Base-by-base conservation (phyloP, 805 yeast species). In the Komagataella ulmi region DNA sequence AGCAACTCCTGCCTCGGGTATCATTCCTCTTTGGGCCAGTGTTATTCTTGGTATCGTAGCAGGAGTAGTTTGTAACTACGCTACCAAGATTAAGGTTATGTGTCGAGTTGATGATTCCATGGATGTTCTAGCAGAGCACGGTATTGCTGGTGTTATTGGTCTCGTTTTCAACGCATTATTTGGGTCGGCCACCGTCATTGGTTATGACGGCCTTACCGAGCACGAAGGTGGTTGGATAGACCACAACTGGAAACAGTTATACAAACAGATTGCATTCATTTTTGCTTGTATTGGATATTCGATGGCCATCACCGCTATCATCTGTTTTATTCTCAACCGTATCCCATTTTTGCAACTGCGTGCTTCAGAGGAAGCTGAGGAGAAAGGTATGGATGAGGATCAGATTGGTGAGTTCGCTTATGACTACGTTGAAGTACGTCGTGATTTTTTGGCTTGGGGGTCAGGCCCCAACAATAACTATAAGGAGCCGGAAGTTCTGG, bases 381-480 rank as follows among this genome's bases (percentile, higher is more conserved):
- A 83, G 56, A 72, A 74, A 36, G 99, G 99, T 53, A 78, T 90
- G 71, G 99, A 91, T 66, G 97, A 90, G 66, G 96, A 88, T 68
- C 97, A 91, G 70, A 87, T 91, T 58, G 99, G 98, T 50, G 99
- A 91, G 69, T 91, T 90, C 69, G 98, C 98, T n/a, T 91, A 91
- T 66, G 98, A 91, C 67, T 91, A 89, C 64, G 97, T 91, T 53
- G 99, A 91, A 72, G 95, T 91, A 12, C 80, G 98, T 68, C 79
- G 98, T 65, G 96, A 90, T 69, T 91, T 83, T 66, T 75, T 82
- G 60, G 80, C 75, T 57, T 73, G 77, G 77, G 54, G 53, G 10
- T 30, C 40, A 30, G 40, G 40, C 3, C 40, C 40, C 5, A 30
- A 10, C 14, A 14, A 30, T 10, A 10, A 5, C 40, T 30, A 8